Evolutionary conservation across 257 asterid genomes (phyloP).

Genomic region (Galeopsis tetrahit): DNA sequence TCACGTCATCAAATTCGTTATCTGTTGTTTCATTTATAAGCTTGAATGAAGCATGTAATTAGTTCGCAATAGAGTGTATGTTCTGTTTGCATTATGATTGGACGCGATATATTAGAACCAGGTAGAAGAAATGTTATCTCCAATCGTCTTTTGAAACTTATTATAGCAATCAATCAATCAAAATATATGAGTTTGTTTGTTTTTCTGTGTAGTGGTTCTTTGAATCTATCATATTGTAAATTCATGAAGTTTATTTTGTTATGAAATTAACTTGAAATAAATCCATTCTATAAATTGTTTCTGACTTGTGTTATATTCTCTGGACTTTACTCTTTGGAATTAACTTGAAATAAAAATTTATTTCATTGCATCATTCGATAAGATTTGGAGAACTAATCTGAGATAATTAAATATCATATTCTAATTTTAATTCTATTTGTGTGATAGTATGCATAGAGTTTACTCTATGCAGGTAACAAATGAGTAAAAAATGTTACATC

Average conservation of each 20-base stretch:
- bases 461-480: no score
- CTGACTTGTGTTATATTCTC: neutral
- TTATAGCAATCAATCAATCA: constrained; percentile 23
- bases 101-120: constrained; percentile 31
- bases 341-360: no score
- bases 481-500: no score
- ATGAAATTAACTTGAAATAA: constrained; percentile 21
- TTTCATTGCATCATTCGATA: no score
- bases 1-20: constrained; percentile 21
- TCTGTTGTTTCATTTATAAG: constrained; percentile 28
- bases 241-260: constrained; percentile 27
- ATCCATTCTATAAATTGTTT: neutral
- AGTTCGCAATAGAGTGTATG: constrained; percentile 34
- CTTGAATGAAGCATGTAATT: constrained; percentile 30
- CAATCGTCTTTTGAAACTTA: constrained; percentile 23
- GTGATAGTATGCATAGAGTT: no score
- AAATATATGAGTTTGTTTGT: constrained; percentile 32
- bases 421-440: no score
- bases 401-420: no score
- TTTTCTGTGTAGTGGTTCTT: constrained; percentile 10
- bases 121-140: constrained; percentile 21
- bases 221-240: constrained; percentile 37
- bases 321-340: neutral
- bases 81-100: constrained; percentile 35
- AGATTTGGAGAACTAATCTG: no score